Percentiles rank a stretch among this genome's conserved stretches.
Evolutionary conservation across 2,329 filamentous ascomycete species (phyloP).

Genomic region (Fusarium coffeatum): DNA sequence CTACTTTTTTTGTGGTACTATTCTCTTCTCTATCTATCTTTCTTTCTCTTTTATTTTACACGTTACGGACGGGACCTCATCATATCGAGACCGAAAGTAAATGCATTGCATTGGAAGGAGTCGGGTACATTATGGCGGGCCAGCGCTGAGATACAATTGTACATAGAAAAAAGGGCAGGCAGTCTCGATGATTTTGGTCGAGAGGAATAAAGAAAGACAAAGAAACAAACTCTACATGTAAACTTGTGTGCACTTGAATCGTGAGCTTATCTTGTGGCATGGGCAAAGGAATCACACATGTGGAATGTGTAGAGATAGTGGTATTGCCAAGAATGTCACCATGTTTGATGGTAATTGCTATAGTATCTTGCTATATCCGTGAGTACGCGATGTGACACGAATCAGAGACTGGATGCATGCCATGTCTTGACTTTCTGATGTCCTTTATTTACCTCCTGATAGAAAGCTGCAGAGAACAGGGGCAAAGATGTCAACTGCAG

Average conservation of each 20-base stretch:
- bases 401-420: constrained; percentile 5
- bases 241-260: neutral
- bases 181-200: constrained; percentile 25
- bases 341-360: neutral
- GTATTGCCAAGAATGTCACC: neutral
- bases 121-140: constrained; percentile 43
- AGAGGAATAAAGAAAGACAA: constrained; percentile 31
- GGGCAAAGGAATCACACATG: neutral
- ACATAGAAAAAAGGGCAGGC: constrained; percentile 46
- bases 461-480: neutral
- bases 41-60: constrained; percentile 13
- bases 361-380: neutral
- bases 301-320: constrained; percentile 16
- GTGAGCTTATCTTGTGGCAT: neutral
- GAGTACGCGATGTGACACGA: constrained; percentile 10
- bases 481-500: neutral
- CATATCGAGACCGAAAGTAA: constrained; percentile 39
- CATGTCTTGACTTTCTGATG: constrained; percentile 1
- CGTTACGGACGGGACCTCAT: constrained; percentile 31
- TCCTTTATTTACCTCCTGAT: neutral
- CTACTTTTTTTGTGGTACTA: neutral
- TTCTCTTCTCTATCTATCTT: constrained; percentile 9
- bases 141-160: constrained; percentile 46
- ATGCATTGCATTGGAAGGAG: constrained; percentile 47
- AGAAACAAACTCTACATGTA: constrained; percentile 19